These are phyloP conservation scores for Ophiostoma populinum DNA, from an alignment of 2,329 filamentous ascomycete species.

Conservation along the genomic window DNA sequence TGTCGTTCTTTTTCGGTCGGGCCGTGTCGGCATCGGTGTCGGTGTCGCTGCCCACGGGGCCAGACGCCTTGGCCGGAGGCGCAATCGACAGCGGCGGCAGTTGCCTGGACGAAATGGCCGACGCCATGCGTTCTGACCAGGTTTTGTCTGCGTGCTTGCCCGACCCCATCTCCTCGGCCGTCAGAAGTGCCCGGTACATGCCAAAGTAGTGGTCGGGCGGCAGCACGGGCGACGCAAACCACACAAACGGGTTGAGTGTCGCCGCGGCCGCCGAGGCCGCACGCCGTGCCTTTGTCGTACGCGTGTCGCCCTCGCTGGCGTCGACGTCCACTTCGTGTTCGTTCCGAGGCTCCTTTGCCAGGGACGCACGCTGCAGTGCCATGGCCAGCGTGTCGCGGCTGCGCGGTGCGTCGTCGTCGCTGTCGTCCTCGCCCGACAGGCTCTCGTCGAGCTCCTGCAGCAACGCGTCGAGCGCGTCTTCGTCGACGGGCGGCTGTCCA, in stretches of 20 bases:
- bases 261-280: conserved; percentile 36
- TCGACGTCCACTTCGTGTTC: conserved; percentile 28
- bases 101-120: conserved; percentile 61
- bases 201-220: conserved; percentile 69
- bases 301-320: conserved; percentile 23
- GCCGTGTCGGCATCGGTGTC: too few relatives aligned
- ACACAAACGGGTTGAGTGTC: conserved; percentile 35
- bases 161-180: conserved; percentile 36
- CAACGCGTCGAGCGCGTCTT: conserved; percentile 72
- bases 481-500: conserved; percentile 52
- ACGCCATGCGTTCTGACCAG: conserved; percentile 27
- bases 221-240: conserved; percentile 64
- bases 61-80: conserved; percentile 16
- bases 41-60: too few relatives aligned
- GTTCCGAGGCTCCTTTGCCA: conserved; percentile 19
- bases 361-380: neutral
- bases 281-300: conserved; percentile 25
- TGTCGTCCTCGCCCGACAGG: conserved; percentile 64
- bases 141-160: neutral
- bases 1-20: too few relatives aligned
- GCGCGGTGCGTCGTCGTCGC: conserved; percentile 31
- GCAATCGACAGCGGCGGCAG: conserved; percentile 46
- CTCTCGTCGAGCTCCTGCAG: conserved; percentile 79
- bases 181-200: conserved; percentile 69
- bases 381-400: conserved; percentile 1